Evolutionary conservation across 2,329 filamentous ascomycete genomes (phyloP), one percentile per base, ranked within the genome.

Genomic region (Trichoderma sp.): DNA sequence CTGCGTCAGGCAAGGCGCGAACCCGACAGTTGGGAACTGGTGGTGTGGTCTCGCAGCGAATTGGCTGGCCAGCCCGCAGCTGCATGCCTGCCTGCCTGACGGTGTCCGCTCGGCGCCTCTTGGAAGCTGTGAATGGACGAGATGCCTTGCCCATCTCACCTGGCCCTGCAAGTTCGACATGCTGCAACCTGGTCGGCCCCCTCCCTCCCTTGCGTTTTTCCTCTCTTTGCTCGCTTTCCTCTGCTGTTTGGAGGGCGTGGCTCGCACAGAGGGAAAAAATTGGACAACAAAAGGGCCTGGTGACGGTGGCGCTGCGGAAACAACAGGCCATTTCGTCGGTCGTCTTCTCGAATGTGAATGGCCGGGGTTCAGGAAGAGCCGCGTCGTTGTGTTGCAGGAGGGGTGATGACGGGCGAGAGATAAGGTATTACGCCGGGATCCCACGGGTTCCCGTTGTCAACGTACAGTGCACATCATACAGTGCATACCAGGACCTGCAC

Each of bases 1-100:
- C 68, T 71, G 6, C 53, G 30, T 53, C 57, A 58, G 63, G 68
- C 13, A 73, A 71, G 43, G 69, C 71, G 62, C 23, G 13, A 30
- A 53, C 71, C 68, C 68, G 63, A 71, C 43, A 71, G 66, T 36
- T 28, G 32, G 70, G 70, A 72, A 72, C 66, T 69, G 70, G 70
- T 64, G 70, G 70, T 72, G 70, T 72, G 70, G 70, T 50, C 70
- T 72, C 43, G 58, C 59, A 28, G 65, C 66, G 15, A 13, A 43
- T 50, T 58, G 65, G 36, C 43, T 17, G 57, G 47, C 55, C 70
- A 58, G 65, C n/a, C 57, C 61, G 50, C 28, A 50, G 23, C 32
- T 62, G 67, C 67, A 28, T 69, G 67, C 67, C 53, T 67, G 61
- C 55, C 50, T 67, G 69, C 28, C 57, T 32, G 28, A 32, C 15